Conservation (phyloP, 768 basidiomycete species). For the Coprinopsis marcescibilis region DNA sequence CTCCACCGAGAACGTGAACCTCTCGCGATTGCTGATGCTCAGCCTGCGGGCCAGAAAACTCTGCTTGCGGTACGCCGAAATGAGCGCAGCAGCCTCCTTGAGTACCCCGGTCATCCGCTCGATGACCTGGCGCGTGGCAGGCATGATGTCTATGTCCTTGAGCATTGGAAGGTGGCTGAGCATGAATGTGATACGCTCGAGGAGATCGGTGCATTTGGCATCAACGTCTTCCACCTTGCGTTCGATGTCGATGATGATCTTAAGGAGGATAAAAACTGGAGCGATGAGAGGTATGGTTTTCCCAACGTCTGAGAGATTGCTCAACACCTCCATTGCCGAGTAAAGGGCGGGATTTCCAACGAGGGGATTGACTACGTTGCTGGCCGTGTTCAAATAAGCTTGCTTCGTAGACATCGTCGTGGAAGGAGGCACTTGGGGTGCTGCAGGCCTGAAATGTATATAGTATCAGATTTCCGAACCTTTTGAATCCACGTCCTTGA, state of each 20-base stretch:
- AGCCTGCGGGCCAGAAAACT: conserved; percentile 30
- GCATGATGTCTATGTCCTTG: conserved; percentile 26
- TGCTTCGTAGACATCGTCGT: too few relatives aligned
- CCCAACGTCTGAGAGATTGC: conserved; percentile 29
- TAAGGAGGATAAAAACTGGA: conserved; percentile 33
- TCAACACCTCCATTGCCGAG: conserved; percentile 26
- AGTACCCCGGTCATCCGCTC: conserved; percentile 34
- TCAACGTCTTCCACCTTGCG: conserved; percentile 31
- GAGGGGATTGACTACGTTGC: too few relatives aligned
- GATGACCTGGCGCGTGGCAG: conserved; percentile 29
- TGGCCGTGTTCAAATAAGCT: too few relatives aligned
- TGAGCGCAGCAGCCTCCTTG: conserved; percentile 32
- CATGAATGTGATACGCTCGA: conserved; percentile 40
- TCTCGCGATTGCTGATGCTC: conserved; percentile 31
- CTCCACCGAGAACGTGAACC: conserved; percentile 27
- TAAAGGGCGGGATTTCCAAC: too few relatives aligned
- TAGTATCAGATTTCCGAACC: too few relatives aligned
- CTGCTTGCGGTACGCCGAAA: conserved; percentile 35
- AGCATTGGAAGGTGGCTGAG: conserved; percentile 32
- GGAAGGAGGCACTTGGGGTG: too few relatives aligned
- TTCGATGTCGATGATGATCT: conserved; percentile 36
- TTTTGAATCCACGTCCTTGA: too few relatives aligned
- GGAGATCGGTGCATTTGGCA: conserved; percentile 32
- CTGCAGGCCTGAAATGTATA: too few relatives aligned
- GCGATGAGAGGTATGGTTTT: conserved; percentile 31